phyloP scores from a whole-genome alignment of 1,139 yeast genomes.

The Candida tropicalis region DNA sequence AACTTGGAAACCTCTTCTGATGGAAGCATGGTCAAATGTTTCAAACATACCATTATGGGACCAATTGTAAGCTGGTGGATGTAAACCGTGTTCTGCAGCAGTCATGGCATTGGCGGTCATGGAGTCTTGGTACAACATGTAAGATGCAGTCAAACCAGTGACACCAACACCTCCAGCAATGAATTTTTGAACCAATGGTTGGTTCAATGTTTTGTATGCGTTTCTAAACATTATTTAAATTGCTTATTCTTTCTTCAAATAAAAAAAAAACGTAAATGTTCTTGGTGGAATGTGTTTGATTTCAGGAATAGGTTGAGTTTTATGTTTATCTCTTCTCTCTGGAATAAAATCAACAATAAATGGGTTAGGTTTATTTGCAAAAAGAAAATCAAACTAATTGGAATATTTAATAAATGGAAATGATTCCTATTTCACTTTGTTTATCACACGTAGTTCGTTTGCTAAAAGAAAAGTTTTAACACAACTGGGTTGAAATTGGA shows the following conservation, averaged over 20 bases:
- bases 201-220: constrained; percentile 24
- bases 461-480: background rate
- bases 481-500: background rate
- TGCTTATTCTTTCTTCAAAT: background rate
- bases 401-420: constrained; percentile 3
- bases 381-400: constrained; percentile 6
- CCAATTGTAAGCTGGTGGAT: constrained; percentile 93
- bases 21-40: constrained; percentile 93
- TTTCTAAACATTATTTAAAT: constrained; percentile 28
- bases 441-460: constrained; percentile 2
- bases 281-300: constrained; percentile 1
- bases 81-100: constrained; percentile 98
- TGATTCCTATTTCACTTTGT: constrained; percentile 4
- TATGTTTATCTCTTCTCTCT: constrained; percentile 1
- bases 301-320: constrained; percentile 2
- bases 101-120: constrained; percentile 95
- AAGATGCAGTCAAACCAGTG: constrained; percentile 72
- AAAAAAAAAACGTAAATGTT: background rate
- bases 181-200: constrained; percentile 53
- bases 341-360: background rate
- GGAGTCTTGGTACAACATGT: constrained; percentile 75
- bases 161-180: constrained; percentile 67
- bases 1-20: constrained; percentile 99
- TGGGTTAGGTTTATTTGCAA: background rate
- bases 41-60: constrained; percentile 91